Percentiles rank a stretch among this genome's conserved stretches.
These are phyloP conservation scores for Betula pendula DNA, from an alignment of 306 rosid species.

Conservation along the genomic window DNA sequence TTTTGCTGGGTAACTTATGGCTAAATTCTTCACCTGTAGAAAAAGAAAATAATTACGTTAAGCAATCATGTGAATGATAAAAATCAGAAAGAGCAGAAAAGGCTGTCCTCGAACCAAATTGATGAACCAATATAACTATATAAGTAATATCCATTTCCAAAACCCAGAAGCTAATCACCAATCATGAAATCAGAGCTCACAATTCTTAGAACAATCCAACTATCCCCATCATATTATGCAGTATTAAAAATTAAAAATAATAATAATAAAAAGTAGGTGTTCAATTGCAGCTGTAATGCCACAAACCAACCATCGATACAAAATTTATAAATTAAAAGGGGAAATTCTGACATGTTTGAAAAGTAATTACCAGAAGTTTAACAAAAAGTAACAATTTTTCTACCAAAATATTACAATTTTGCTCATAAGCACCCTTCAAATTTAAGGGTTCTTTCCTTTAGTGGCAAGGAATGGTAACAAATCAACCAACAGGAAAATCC, in stretches of 20 bases:
- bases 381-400: constrained; percentile 10
- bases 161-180: constrained; percentile 1
- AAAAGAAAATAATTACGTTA: constrained; percentile 30
- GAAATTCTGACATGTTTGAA: neutral
- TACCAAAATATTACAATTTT: constrained; percentile 27
- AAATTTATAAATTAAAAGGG: neutral
- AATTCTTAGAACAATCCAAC: neutral
- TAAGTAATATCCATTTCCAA: neutral
- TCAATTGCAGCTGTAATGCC: neutral
- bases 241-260: no score
- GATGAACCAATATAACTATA: constrained; percentile 25
- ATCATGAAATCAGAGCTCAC: constrained; percentile 25
- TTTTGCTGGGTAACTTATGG: constrained; percentile 13
- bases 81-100: constrained; percentile 7
- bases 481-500: constrained; percentile 34
- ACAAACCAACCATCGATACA: neutral
- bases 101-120: constrained; percentile 16
- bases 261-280: no score
- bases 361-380: neutral
- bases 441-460: constrained; percentile 31
- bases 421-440: constrained; percentile 26
- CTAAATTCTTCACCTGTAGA: constrained; percentile 50
- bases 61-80: constrained; percentile 14
- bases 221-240: neutral
- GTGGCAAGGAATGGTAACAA: constrained; percentile 22